Conservation (phyloP, 371 early-diverging fungal genomes). For the Umbelopsis sp. region DNA sequence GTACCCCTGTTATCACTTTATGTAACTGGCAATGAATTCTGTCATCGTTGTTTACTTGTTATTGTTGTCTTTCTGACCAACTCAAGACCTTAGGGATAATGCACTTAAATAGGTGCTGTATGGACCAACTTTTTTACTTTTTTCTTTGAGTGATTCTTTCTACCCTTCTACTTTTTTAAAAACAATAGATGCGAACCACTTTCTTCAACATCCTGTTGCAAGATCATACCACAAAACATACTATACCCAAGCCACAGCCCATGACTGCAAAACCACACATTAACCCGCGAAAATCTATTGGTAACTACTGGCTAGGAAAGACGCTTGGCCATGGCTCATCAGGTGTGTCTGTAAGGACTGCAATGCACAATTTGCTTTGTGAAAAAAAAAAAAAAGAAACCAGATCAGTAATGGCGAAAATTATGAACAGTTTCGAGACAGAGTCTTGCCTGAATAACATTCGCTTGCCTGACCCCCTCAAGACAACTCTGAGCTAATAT, state of each 20-base stretch:
- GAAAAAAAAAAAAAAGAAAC: background rate
- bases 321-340: conserved; percentile 84
- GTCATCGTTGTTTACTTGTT: conserved; percentile 4
- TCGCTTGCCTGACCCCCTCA: background rate
- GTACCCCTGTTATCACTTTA: conserved; percentile 15
- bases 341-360: conserved; percentile 46
- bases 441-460: background rate
- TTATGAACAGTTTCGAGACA: background rate
- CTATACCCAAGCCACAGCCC: background rate
- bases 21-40: conserved; percentile 3
- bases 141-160: background rate
- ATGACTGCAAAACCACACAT: background rate
- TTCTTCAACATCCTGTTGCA: background rate
- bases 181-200: background rate
- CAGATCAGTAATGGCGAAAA: conserved; percentile 4
- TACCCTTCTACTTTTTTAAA: background rate
- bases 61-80: conserved; percentile 14
- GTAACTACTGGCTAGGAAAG: conserved; percentile 74
- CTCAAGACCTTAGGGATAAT: background rate
- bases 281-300: conserved; percentile 38
- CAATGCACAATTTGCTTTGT: background rate
- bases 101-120: background rate
- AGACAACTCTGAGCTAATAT: background rate
- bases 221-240: background rate
- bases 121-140: background rate